Base-by-base conservation (phyloP, 2,329 filamentous ascomycete species). In the Volutella citrinella region DNA sequence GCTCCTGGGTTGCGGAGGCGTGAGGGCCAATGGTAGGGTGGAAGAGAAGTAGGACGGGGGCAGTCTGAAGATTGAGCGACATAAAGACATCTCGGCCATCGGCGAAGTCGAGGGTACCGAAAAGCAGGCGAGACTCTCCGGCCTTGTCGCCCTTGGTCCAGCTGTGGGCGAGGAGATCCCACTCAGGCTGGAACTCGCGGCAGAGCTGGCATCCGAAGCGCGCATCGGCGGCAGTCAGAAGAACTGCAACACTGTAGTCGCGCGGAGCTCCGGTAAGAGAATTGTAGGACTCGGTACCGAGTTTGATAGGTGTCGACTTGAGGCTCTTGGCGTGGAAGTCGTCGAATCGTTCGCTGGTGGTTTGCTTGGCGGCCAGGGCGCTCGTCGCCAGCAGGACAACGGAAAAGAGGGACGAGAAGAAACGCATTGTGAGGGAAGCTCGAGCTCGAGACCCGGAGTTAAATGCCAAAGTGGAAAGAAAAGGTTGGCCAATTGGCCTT, bases 181-280 rank as follows among this genome's bases (percentile, higher is more conserved):
- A 98, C 65, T 98, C 93, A 3, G 90, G 84, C 61, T 95, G 86
- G 62, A 98, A 95, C 33, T 95, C 87, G 32, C 80, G 77, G 63
- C 93, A 98, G 30, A 97, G 71, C 47, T 81, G 71, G 61, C 93
- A 98, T 40, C 85, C 87, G 58, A 87, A 96, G 38, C 87, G 79
- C 19, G 80, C 56, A 48, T 95, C 90, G 54, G 90, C 66, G 22
- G 93, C 93, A 2, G 93, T 98, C 46, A 98, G 69, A 11, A 98
- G 76, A 4, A 98, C 76, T 4, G 82, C 83, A 18, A 85, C 76
- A 23, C 81, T 81, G 62, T 96, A 95, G 64, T 98, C 86, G 48
- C 93, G 80, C 10, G 90, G 88, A 2, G 77, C 66, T 12, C 78
- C 67, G 4, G 87, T 95, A 48, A 97, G 68, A 47, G 85, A 76